Base-by-base conservation (phyloP, 2,329 filamentous ascomycete species). In the Xylogone sp. region DNA sequence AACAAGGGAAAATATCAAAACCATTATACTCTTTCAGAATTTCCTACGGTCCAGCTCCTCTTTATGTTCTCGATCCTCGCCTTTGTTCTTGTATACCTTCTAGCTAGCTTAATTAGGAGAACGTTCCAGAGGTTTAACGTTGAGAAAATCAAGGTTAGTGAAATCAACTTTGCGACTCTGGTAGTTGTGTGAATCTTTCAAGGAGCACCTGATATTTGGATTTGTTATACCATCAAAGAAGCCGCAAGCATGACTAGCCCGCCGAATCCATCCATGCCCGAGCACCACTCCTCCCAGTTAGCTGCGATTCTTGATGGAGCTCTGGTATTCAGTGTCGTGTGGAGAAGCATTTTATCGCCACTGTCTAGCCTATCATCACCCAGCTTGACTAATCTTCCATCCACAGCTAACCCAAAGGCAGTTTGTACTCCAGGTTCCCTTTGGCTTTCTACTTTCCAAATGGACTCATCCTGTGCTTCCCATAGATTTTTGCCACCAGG, bases 231-330 rank as follows among this genome's bases (percentile, higher is more conserved):
- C 50, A 59, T 42, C 46, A 59, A 55, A 29, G 69, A 71, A 60
- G 73, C 72, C 62, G 70, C 69, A 60, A 76, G 68, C 70, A 76
- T 71, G 18, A 76, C 63, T 53, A 76, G 62, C 2, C 65, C 68
- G 13, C 73, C 73, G 55, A 76, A 60, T 24, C 66, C 66, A 67
- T 75, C 73, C 68, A 74, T 74, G 3, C 70, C 71, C 4, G 67
- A 63, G 50, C 71, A 75, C 73, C 72, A 75, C 52, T 75, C 70
- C 51, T 71, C 67, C 72, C 72, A 75, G 54, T 60, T 65, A 21
- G 53, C 65, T 46, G 21, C 56, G 20, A 51, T 60, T 42, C 56
- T 62, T 51, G 48, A 29, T 39, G 45, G 49, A 16, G 45, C 43
- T 10, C 49, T 53, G 13, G 43, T 48, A 50, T 59, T 54, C 22